Base-by-base conservation (phyloP, 345 rosid genomes). In the Alliaria petiolata region DNA sequence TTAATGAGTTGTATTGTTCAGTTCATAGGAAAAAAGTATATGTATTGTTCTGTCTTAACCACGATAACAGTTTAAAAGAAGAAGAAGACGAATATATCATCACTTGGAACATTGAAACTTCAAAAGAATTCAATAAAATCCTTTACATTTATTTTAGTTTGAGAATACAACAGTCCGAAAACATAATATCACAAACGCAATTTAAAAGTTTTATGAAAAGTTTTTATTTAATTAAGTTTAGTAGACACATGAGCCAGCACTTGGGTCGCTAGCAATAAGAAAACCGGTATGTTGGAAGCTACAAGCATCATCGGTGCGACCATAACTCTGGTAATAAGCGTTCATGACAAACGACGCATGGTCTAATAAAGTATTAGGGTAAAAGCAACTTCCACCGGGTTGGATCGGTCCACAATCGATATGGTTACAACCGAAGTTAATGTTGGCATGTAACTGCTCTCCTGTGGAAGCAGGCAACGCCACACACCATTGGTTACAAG, bases 291-390 rank as follows among this genome's bases (percentile, higher is more conserved):
- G 5, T 9, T 15, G 7, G 9, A 72, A 72, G 8, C 6, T 12
- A 56, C 70, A 63, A 63, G 70, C 0, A 0, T 44, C 39, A 9
- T 3, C 28, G 2, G 12, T 13, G 3, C 40, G 78, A 4, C 45
- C 82, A 14, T 83, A 78, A 3, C 22, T 71, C 65, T 88, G 96
- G 71, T 83, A 92, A 75, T 77, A 83, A 51, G 80, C 86, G 59
- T 88, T 90, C 95, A 88, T 90, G 72, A 80, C 96, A 60, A 46
- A 92, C 30, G 98, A 83, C 6, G 95, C 95, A 51, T 88, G 96
- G 0, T 85, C 81, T 14, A 52, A 50, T 34, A 92, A 0, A 0
- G 82, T 85, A 70, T 88, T 84, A 7, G 97, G 98, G n/a, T 86
- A 81, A 36, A 76, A 88, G 77, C 98, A 92, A 44, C 68, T 62